These are phyloP conservation scores for Boletellus ananiceps DNA, from an alignment of 768 basidiomycete species.

Conservation along the genomic window DNA sequence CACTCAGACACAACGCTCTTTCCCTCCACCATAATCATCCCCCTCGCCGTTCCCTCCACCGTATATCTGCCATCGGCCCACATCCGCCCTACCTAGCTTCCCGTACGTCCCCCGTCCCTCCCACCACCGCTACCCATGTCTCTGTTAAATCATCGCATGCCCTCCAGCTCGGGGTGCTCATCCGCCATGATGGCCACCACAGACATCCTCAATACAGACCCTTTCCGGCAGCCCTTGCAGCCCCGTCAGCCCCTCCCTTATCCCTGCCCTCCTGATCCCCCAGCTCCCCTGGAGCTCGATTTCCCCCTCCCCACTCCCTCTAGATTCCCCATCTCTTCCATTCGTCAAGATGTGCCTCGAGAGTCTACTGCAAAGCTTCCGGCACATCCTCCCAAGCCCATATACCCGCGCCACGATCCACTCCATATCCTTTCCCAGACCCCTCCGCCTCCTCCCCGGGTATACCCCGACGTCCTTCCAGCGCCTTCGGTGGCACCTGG, in stretches of 20 bases:
- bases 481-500: conserved; percentile 32
- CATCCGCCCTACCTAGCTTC: background rate
- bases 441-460: conserved; percentile 17
- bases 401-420: conserved; percentile 32
- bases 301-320: conserved; percentile 20
- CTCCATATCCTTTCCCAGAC: conserved; percentile 26
- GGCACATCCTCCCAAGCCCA: conserved; percentile 19
- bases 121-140: background rate
- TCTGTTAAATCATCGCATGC: conserved; percentile 12
- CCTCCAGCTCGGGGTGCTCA: conserved; percentile 9
- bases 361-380: conserved; percentile 19
- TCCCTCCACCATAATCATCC: conserved; percentile 9
- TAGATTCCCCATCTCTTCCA: conserved; percentile 36
- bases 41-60: background rate
- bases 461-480: conserved; percentile 18
- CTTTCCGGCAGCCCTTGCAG: conserved; percentile 14
- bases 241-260: conserved; percentile 11
- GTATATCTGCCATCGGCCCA: conserved; percentile 3
- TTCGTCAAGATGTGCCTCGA: conserved; percentile 32
- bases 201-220: background rate
- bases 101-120: conserved; percentile 10
- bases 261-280: conserved; percentile 13
- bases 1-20: conserved; percentile 17
- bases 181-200: conserved; percentile 18
- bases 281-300: conserved; percentile 17